phyloP scores from a whole-genome alignment of 257 asterid genomes.

The Sherardia arvensis region DNA sequence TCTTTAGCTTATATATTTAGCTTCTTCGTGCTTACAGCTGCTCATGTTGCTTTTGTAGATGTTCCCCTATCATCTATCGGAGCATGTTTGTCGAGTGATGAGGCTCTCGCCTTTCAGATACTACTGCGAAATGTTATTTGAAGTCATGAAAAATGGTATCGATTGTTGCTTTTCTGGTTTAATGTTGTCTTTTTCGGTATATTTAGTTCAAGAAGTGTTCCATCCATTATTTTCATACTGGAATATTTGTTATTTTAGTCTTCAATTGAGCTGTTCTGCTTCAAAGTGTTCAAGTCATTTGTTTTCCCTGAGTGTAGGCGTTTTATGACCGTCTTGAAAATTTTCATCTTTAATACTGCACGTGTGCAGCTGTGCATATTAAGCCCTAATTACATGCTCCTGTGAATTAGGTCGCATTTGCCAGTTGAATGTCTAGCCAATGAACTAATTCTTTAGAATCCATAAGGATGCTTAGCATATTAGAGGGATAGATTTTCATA shows the following conservation, averaged over 20 bases:
- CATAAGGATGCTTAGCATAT: not conserved
- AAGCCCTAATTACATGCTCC: not conserved
- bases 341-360: not conserved
- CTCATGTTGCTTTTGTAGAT: constrained; percentile 50
- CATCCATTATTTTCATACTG: not conserved
- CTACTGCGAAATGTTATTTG: constrained; percentile 93
- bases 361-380: not conserved
- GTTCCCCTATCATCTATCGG: constrained; percentile 95
- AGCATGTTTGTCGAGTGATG: constrained; percentile 96
- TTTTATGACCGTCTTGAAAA: not conserved
- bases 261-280: not conserved
- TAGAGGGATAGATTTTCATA: not conserved
- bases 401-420: not conserved
- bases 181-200: not conserved
- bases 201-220: not conserved
- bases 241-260: not conserved
- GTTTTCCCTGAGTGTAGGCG: not conserved
- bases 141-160: constrained; percentile 97
- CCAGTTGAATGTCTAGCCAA: not conserved
- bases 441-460: not conserved
- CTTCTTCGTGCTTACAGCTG: constrained; percentile 1
- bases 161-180: constrained; percentile 4
- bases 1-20: not conserved
- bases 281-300: not conserved
- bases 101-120: constrained; percentile 95